Percentiles rank a stretch among this genome's conserved stretches.
Evolutionary conservation across 2,329 filamentous ascomycete genomes (phyloP).

Genomic region (Colletotrichum nymphaeae): DNA sequence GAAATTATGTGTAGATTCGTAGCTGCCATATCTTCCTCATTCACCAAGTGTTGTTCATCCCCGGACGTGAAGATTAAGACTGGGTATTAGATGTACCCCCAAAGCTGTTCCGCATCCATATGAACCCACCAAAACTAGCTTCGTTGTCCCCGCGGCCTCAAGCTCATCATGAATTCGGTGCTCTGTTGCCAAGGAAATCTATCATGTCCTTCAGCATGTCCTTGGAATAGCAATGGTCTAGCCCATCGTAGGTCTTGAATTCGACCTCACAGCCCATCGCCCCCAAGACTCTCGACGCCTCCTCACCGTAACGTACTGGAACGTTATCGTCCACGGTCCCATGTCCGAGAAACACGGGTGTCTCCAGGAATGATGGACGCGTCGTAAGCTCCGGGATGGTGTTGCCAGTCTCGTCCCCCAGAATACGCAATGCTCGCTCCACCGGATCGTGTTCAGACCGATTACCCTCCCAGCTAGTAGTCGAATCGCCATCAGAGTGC

Average conservation of each 20-base stretch:
- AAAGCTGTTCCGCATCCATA: neutral
- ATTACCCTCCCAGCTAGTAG: neutral
- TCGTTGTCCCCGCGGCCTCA: neutral
- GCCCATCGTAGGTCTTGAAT: constrained; percentile 51
- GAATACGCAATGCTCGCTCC: neutral
- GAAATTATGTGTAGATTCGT: neutral
- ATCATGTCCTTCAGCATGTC: constrained; percentile 53
- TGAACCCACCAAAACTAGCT: neutral
- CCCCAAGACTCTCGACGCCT: constrained; percentile 47
- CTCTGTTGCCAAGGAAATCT: constrained; percentile 41
- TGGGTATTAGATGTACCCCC: neutral
- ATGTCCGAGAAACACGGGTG: constrained; percentile 59
- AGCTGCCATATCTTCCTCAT: neutral
- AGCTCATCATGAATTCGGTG: too few species aligned
- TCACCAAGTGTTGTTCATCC: neutral
- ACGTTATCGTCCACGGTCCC: constrained; percentile 56
- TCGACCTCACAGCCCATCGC: constrained; percentile 47
- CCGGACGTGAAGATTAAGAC: neutral
- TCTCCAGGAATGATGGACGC: constrained; percentile 38
- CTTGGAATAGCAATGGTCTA: constrained; percentile 59
- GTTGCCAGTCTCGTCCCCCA: constrained; percentile 13
- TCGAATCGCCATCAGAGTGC: neutral
- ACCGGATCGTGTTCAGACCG: neutral
- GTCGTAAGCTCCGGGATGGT: constrained; percentile 6
- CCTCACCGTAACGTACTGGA: constrained; percentile 46